phyloP scores from a whole-genome alignment of 2,329 filamentous ascomycete genomes.

The Lachnellula hyalina region DNA sequence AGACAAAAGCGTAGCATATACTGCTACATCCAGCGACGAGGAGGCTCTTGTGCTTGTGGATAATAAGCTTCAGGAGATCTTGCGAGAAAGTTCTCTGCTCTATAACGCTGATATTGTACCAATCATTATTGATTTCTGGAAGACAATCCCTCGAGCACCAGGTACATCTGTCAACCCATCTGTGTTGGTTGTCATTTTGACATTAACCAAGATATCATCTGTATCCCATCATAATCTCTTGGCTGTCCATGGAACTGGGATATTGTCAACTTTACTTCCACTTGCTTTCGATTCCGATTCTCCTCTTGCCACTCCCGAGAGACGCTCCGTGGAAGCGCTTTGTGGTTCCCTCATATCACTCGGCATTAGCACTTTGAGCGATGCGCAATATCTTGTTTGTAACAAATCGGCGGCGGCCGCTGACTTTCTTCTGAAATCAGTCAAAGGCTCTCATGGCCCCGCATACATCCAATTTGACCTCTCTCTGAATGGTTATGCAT shows the following conservation, averaged over 20 bases:
- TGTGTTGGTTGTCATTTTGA: conserved; percentile 56
- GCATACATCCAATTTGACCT: conserved; percentile 93
- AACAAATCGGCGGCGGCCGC: conserved; percentile 49
- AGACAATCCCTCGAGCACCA: conserved; percentile 48
- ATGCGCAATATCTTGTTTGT: conserved; percentile 69
- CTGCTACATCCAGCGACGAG: conserved; percentile 17
- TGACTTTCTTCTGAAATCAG: conserved; percentile 68
- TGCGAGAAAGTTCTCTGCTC: conserved; percentile 48
- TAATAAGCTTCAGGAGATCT: conserved; percentile 41
- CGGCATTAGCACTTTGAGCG: conserved; percentile 74
- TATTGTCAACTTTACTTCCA: conserved; percentile 61
- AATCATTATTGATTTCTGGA: conserved; percentile 59
- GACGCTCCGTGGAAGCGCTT: conserved; percentile 55
- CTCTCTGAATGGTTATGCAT: conserved; percentile 79
- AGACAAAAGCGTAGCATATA: neutral
- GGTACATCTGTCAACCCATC: conserved; percentile 43
- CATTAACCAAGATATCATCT: conserved; percentile 41
- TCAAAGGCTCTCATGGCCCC: conserved; percentile 69
- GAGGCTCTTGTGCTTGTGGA: conserved; percentile 25
- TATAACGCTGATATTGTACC: conserved; percentile 59
- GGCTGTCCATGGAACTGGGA: conserved; percentile 66
- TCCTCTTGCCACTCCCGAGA: conserved; percentile 50
- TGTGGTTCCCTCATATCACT: conserved; percentile 66
- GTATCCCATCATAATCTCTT: conserved; percentile 67
- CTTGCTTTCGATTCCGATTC: conserved; percentile 52